These are phyloP conservation scores for Magnolia officinalis DNA, from an alignment of 164 flowering plant genomes.

Conservation along the genomic window DNA sequence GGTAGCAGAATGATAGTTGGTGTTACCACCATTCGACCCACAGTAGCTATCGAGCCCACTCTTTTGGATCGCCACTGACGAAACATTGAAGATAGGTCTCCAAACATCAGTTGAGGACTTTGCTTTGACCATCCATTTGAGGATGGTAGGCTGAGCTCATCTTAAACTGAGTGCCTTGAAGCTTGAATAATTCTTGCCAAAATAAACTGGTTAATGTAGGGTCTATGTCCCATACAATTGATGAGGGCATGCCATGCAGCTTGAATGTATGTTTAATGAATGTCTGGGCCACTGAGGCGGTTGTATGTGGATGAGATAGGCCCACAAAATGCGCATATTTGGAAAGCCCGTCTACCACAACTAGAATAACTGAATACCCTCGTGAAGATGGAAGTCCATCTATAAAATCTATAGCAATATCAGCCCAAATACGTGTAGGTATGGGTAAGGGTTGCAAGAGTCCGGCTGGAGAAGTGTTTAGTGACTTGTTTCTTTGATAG, in stretches of 20 bases:
- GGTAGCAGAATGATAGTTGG: not conserved
- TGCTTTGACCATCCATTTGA: not conserved
- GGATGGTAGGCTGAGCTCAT: not conserved
- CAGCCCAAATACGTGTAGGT: not conserved
- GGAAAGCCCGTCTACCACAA: not conserved
- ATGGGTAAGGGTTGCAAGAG: not conserved
- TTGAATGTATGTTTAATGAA: not conserved
- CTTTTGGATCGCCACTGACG: not conserved
- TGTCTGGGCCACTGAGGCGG: not conserved
- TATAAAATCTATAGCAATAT: slow-evolving; percentile 4
- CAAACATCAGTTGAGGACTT: not conserved
- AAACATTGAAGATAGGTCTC: not conserved
- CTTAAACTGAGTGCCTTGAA: not conserved
- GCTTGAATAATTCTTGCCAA: slow-evolving; percentile 2
- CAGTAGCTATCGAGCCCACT: not conserved
- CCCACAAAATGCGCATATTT: not conserved
- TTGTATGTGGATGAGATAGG: not conserved
- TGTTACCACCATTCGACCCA: slow-evolving; percentile 2
- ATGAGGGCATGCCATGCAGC: slow-evolving; percentile 2
- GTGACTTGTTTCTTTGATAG: not conserved
- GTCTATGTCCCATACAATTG: not conserved
- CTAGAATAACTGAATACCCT: not conserved
- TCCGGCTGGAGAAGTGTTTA: not conserved
- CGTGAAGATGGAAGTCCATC: not conserved
- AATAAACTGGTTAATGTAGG: not conserved